Conservation (phyloP, 1,284 basidiomycete species). For the Heterobasidion annosum region DNA sequence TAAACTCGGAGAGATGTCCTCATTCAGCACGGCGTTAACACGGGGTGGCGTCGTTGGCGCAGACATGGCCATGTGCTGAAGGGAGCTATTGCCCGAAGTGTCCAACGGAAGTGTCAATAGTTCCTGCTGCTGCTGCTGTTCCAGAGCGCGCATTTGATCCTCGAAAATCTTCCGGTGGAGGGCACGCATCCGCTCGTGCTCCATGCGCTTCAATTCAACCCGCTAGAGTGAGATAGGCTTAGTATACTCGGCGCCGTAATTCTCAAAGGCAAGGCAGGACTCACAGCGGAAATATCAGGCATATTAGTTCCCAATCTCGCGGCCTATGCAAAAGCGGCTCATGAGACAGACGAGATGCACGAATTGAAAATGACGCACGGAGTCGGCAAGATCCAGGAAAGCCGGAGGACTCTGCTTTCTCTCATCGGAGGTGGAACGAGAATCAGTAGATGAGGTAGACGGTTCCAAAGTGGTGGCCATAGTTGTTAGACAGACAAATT, state of each 20-base stretch:
- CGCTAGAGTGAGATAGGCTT: slow-evolving; percentile 36
- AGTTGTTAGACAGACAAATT: slow-evolving; percentile 32
- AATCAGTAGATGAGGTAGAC: slow-evolving; percentile 62
- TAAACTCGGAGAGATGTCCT: slow-evolving; percentile 28
- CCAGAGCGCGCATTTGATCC: slow-evolving; percentile 87
- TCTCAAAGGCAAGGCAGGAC: slow-evolving; percentile 21
- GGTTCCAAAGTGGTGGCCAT: slow-evolving; percentile 65
- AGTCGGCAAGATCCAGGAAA: slow-evolving; percentile 84
- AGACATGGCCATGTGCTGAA: slow-evolving; percentile 69
- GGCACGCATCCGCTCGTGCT: slow-evolving; percentile 81
- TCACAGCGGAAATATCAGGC: slow-evolving; percentile 70
- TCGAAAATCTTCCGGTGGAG: slow-evolving; percentile 87
- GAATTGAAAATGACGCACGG: slow-evolving; percentile 42
- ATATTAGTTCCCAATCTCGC: slow-evolving; percentile 78
- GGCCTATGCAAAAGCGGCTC: slow-evolving; percentile 33
- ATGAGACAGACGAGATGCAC: slow-evolving; percentile 7
- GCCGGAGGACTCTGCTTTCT: slow-evolving; percentile 80
- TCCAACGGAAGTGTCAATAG: slow-evolving; percentile 60
- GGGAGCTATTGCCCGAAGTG: slow-evolving; percentile 27
- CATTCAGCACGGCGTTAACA: slow-evolving; percentile 51
- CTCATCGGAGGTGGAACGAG: slow-evolving; percentile 53
- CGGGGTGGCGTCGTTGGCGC: slow-evolving; percentile 79
- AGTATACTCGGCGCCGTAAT: neutral
- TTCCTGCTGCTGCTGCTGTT: slow-evolving; percentile 85
- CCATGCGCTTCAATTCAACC: slow-evolving; percentile 82